Conservation (phyloP, 2,329 filamentous ascomycete genomes). For the Sphaerulina populicola region DNA sequence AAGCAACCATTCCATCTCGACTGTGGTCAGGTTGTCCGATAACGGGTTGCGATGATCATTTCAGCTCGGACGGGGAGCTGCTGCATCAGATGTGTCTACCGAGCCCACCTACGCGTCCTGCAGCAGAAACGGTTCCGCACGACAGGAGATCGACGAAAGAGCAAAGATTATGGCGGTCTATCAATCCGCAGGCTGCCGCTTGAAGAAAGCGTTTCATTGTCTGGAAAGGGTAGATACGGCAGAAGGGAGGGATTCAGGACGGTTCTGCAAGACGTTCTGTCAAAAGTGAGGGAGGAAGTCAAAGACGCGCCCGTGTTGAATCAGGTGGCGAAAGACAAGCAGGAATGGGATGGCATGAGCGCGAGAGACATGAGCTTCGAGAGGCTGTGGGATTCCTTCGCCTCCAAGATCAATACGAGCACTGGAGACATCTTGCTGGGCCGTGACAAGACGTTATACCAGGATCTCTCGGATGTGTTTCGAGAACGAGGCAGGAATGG, state of each 20-base stretch:
- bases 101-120: conserved; percentile 24
- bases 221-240: not conserved
- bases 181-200: too few species aligned
- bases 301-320: conserved; percentile 29
- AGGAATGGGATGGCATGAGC: conserved; percentile 21
- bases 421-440: not conserved
- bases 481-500: conserved; percentile 20
- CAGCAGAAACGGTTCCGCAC: conserved; percentile 25
- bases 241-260: conserved; percentile 17
- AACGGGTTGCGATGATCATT: conserved; percentile 14
- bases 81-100: conserved; percentile 38
- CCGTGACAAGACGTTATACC: conserved; percentile 10
- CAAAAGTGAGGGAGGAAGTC: conserved; percentile 25
- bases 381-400: conserved; percentile 25
- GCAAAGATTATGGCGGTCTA: not conserved
- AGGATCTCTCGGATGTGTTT: conserved; percentile 16
- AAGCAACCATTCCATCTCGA: not conserved
- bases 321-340: conserved; percentile 24
- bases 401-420: conserved; percentile 8
- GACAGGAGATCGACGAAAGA: not conserved
- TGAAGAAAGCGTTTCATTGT: too few species aligned
- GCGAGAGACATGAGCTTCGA: conserved; percentile 19
- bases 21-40: not conserved
- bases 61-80: conserved; percentile 12
- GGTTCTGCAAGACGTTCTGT: conserved; percentile 22